Conservation (phyloP, 2,329 filamentous ascomycete genomes). For the Ophiostoma fasciatum region DNA sequence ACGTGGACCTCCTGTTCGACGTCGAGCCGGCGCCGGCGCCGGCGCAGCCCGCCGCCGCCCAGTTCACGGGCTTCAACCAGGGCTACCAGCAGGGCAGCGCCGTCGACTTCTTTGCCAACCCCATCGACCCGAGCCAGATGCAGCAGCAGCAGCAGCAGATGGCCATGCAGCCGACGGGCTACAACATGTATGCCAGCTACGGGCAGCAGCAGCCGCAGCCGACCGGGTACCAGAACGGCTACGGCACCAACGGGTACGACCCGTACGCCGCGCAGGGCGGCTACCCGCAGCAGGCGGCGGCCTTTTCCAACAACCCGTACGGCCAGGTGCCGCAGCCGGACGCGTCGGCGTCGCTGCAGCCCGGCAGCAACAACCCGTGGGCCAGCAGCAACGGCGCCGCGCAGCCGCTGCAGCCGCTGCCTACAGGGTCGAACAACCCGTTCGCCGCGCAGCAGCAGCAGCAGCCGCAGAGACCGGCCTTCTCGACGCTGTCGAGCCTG, state of each 20-base stretch:
- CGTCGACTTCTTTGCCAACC: constrained; percentile 96
- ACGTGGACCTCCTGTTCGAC: constrained; percentile 63
- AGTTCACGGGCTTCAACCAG: constrained; percentile 84
- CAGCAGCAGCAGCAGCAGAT: constrained; percentile 54
- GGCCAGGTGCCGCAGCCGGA: constrained; percentile 25
- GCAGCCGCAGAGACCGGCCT: constrained; percentile 41
- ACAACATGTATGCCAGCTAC: constrained; percentile 38
- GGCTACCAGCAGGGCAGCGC: constrained; percentile 94
- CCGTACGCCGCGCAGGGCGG: constrained; percentile 29
- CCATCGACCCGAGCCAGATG: constrained; percentile 63
- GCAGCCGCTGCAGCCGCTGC: constrained; percentile 59
- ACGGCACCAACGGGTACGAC: constrained; percentile 51
- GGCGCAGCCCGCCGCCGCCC: constrained; percentile 31
- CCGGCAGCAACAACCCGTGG: constrained; percentile 94
- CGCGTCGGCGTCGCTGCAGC: constrained; percentile 41
- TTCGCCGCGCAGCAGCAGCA: constrained; percentile 49
- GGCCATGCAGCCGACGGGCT: constrained; percentile 70
- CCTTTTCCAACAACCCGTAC: constrained; percentile 20
- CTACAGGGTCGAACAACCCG: constrained; percentile 94
- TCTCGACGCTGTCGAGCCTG: constrained; percentile 59
- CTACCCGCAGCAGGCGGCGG: constrained; percentile 28
- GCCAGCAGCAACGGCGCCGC: constrained; percentile 46
- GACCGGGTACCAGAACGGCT: constrained; percentile 47
- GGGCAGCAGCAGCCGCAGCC: constrained; percentile 30
- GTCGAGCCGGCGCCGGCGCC: constrained; percentile 36